Conservation (phyloP, 2,329 filamentous ascomycete species). For the Fusarium kyushuense region DNA sequence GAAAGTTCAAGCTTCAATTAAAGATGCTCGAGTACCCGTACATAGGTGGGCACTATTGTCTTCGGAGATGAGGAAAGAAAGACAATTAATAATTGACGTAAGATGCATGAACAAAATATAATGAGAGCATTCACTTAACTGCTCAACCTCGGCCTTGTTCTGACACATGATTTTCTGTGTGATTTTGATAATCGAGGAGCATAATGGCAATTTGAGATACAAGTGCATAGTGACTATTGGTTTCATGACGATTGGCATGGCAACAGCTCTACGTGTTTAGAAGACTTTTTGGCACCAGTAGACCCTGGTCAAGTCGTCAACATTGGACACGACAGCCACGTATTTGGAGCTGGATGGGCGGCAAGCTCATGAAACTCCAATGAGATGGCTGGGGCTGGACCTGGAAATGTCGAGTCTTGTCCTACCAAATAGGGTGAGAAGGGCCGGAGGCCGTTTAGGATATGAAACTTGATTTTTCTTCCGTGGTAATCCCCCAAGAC, state of each 20-base stretch:
- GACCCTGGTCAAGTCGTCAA: constrained; percentile 13
- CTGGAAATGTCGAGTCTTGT: constrained; percentile 2
- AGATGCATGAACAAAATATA: constrained; percentile 26
- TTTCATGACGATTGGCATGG: constrained; percentile 9
- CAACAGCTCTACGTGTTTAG: constrained; percentile 20
- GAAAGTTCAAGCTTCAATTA: background rate
- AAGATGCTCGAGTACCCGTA: constrained; percentile 5
- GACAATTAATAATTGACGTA: constrained; percentile 14
- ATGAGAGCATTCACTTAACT: constrained; percentile 3
- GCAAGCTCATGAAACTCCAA: constrained; percentile 31
- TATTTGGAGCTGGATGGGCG: constrained; percentile 25
- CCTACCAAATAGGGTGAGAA: constrained; percentile 19
- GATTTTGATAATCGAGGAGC: background rate
- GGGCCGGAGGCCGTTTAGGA: constrained; percentile 27
- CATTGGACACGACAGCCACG: constrained; percentile 29
- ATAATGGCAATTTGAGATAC: background rate
- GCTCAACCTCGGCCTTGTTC: constrained; percentile 13
- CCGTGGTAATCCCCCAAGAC: constrained; percentile 16
- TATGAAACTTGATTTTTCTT: constrained; percentile 39
- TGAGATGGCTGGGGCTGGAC: constrained; percentile 11
- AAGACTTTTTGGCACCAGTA: constrained; percentile 22
- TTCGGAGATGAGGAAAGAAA: background rate
- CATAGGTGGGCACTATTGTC: background rate
- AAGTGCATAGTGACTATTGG: background rate
- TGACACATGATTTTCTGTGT: background rate